phyloP scores from a whole-genome alignment of 495 filamentous ascomycete genomes.

The Stereocaulon alpinum region DNA sequence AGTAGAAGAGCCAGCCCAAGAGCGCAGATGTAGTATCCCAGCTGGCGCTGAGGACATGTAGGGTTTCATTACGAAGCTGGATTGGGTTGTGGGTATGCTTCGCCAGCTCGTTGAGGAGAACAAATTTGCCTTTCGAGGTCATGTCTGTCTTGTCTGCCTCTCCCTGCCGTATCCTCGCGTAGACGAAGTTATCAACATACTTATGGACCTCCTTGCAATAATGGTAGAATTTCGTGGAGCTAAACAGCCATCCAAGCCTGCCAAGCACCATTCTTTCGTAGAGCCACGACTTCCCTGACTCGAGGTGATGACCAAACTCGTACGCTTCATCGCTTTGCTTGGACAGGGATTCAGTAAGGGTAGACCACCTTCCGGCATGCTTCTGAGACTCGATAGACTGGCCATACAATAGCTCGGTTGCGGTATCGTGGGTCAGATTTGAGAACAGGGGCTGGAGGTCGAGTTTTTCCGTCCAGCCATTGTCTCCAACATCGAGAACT shows the following conservation, averaged over 20 bases:
- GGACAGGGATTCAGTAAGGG: too few relatives aligned
- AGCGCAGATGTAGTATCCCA: slow-evolving; percentile 27
- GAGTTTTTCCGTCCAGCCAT: slow-evolving; percentile 22
- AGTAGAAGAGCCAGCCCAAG: slow-evolving; percentile 23
- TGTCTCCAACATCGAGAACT: background rate
- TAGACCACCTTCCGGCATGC: too few relatives aligned
- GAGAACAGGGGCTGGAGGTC: slow-evolving; percentile 55
- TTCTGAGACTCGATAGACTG: too few relatives aligned
- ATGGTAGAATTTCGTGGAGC: background rate
- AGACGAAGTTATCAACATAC: background rate
- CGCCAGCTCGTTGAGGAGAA: slow-evolving; percentile 48
- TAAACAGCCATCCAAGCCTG: background rate
- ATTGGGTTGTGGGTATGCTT: slow-evolving; percentile 46
- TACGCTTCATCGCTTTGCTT: too few relatives aligned
- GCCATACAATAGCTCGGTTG: slow-evolving; percentile 47
- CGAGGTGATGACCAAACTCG: too few relatives aligned
- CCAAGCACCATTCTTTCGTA: background rate
- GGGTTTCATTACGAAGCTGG: slow-evolving; percentile 47
- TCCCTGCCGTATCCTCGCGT: background rate
- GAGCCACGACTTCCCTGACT: too few relatives aligned
- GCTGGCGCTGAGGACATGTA: slow-evolving; percentile 49
- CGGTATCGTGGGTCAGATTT: slow-evolving; percentile 49
- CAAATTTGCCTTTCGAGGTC: background rate
- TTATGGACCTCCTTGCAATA: background rate
- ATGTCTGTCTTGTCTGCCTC: too few relatives aligned